Percentiles rank a stretch among this genome's conserved stretches.
Conservation (phyloP, 192 early-diverging fungal species). For the Allomyces javanicus region DNA sequence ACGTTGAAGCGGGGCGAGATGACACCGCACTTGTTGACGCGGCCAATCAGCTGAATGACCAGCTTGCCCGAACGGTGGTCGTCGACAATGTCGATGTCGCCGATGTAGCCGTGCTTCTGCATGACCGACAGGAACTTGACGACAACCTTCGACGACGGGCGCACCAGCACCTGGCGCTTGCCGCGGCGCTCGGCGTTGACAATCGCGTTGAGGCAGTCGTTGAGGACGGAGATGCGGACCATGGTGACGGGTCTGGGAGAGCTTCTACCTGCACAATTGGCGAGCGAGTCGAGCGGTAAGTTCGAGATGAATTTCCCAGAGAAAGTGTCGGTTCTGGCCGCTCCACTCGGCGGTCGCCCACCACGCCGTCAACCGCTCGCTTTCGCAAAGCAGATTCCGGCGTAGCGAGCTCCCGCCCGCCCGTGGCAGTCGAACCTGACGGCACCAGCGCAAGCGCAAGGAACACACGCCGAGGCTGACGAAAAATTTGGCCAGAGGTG, state of each 20-base stretch:
- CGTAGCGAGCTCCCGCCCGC: no score
- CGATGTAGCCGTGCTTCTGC: slow-evolving; percentile 99
- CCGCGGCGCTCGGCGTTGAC: slow-evolving; percentile 97
- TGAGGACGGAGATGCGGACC: slow-evolving; percentile 91
- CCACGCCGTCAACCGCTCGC: no score
- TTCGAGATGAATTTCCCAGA: background rate
- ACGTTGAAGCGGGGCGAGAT: slow-evolving; percentile 98
- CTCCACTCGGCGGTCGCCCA: background rate
- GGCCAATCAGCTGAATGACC: slow-evolving; percentile 92
- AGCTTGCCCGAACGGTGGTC: slow-evolving; percentile 97
- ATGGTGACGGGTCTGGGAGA: slow-evolving; percentile 28
- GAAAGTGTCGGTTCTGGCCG: background rate
- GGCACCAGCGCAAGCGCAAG: no score
- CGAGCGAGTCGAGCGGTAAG: background rate
- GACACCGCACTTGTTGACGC: slow-evolving; percentile 99
- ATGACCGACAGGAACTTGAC: slow-evolving; percentile 97
- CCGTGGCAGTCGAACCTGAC: no score
- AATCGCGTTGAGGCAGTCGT: slow-evolving; percentile 97
- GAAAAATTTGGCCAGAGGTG: no score
- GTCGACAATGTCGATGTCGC: slow-evolving; percentile 96
- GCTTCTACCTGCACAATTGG: background rate
- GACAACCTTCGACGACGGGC: slow-evolving; percentile 95
- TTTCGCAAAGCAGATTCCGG: no score
- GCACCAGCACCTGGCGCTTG: slow-evolving; percentile 92
- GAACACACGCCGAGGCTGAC: no score